phyloP scores from a whole-genome alignment of 257 asterid genomes.

The Henckelia pumila region DNA sequence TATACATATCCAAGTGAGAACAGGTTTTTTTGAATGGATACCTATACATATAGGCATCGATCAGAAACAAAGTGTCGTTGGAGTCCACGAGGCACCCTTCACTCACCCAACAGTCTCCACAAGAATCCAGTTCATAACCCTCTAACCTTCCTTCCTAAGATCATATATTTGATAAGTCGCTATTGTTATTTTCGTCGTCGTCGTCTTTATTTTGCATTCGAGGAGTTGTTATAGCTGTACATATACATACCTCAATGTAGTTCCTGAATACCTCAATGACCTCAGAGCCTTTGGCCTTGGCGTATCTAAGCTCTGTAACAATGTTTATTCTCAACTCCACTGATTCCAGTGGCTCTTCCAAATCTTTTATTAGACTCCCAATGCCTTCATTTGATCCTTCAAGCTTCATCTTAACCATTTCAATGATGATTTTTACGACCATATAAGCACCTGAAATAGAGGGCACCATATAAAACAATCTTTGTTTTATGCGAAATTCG shows the following conservation, averaged over 20 bases:
- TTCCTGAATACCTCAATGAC: constrained; percentile 60
- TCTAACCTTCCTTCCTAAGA: constrained; percentile 48
- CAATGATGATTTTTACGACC: constrained; percentile 84
- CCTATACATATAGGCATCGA: constrained; percentile 96
- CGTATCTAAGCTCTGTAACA: constrained; percentile 62
- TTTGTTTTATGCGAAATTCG: too few relatives aligned
- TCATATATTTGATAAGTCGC: too few relatives aligned
- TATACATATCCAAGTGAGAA: constrained; percentile 25
- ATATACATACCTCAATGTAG: constrained; percentile 53
- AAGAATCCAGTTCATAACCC: constrained; percentile 84
- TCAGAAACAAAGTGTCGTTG: constrained; percentile 61
- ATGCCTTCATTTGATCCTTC: constrained; percentile 71
- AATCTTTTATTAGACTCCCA: constrained; percentile 71
- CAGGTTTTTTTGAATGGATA: constrained; percentile 9
- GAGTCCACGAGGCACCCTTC: constrained; percentile 96
- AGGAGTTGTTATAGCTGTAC: neutral
- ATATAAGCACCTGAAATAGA: constrained; percentile 87
- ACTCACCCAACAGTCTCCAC: constrained; percentile 96
- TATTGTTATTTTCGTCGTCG: neutral
- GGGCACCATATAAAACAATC: too few relatives aligned
- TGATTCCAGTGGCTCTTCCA: constrained; percentile 75
- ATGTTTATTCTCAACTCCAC: constrained; percentile 77
- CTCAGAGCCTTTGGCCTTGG: constrained; percentile 71
- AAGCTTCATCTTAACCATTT: constrained; percentile 90
- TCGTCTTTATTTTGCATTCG: too few relatives aligned